phyloP scores from a whole-genome alignment of 768 basidiomycete species.

The Pleurotus giganteus region DNA sequence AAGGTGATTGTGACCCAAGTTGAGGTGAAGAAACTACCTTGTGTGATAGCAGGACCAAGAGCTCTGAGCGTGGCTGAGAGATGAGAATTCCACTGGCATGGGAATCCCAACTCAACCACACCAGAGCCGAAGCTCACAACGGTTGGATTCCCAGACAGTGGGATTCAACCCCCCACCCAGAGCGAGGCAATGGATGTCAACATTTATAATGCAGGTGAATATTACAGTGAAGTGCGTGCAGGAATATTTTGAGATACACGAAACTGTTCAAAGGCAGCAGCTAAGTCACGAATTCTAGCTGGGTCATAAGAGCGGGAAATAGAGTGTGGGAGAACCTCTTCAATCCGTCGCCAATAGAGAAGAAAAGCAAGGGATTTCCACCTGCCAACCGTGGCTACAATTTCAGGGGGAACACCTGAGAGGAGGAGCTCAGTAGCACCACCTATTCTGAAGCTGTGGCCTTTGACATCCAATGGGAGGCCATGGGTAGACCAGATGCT shows the following conservation, averaged over 20 bases:
- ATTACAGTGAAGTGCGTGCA: too few relatives aligned
- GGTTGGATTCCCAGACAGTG: neutral
- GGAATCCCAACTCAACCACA: neutral
- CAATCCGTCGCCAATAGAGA: constrained; percentile 24
- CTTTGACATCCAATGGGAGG: constrained; percentile 5
- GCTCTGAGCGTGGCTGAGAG: neutral
- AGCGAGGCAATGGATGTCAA: neutral
- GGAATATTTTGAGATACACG: neutral
- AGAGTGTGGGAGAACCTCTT: constrained; percentile 20
- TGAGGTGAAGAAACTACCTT: too few relatives aligned
- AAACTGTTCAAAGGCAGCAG: neutral
- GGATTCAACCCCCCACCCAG: neutral
- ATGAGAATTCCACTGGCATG: neutral
- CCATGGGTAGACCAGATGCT: constrained; percentile 14
- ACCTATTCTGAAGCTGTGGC: constrained; percentile 28
- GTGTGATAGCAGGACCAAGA: too few relatives aligned
- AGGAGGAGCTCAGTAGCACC: constrained; percentile 27
- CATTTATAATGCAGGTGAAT: too few relatives aligned
- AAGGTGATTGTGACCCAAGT: too few relatives aligned
- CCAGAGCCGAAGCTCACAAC: neutral
- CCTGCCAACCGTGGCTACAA: constrained; percentile 28
- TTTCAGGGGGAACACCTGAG: constrained; percentile 23
- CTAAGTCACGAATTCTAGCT: neutral
- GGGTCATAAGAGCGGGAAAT: constrained; percentile 5
- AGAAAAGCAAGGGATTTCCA: constrained; percentile 33